phyloP scores from a whole-genome alignment of 176 grass and related monocot genomes.

The Bonia amplexicaulis region DNA sequence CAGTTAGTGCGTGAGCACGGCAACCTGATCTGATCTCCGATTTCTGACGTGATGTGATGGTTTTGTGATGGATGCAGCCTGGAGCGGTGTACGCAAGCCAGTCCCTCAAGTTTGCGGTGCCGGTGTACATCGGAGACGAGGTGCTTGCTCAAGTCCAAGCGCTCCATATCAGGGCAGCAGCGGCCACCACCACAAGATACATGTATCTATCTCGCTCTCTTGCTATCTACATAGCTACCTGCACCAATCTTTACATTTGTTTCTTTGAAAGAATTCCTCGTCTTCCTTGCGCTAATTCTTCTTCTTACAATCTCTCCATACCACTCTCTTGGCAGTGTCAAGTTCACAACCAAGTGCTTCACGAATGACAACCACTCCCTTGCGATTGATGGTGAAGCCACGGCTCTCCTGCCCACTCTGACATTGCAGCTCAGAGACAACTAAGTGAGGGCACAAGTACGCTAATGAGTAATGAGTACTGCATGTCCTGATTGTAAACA shows the following conservation, averaged over 20 bases:
- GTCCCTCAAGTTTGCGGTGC: slow-evolving; percentile 50
- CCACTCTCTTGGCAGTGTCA: slow-evolving; percentile 32
- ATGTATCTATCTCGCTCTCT: slow-evolving; percentile 23
- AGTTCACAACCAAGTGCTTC: slow-evolving; percentile 73
- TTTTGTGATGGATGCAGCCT: slow-evolving; percentile 32
- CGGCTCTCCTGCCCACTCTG: slow-evolving; percentile 24
- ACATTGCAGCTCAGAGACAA: no score
- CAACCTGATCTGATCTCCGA: not conserved
- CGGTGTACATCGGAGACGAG: slow-evolving; percentile 55
- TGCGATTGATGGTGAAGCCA: slow-evolving; percentile 54
- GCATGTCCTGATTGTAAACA: no score
- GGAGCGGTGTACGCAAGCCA: slow-evolving; percentile 51
- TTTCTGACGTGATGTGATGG: not conserved
- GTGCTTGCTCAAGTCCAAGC: slow-evolving; percentile 49
- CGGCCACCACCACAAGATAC: slow-evolving; percentile 24
- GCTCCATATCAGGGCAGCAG: slow-evolving; percentile 25
- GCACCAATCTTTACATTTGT: not conserved
- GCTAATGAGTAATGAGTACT: no score
- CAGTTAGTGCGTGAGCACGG: not conserved
- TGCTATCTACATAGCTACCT: no score
- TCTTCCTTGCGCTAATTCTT: not conserved
- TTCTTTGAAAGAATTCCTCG: not conserved
- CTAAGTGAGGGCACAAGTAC: no score
- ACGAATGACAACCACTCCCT: slow-evolving; percentile 20
- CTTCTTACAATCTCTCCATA: not conserved